A percentile compares a stretch with the other conserved stretches of the same genome.
Evolutionary conservation across 2,329 filamentous ascomycete genomes (phyloP).

Genomic region (Colletotrichum spaethianum): DNA sequence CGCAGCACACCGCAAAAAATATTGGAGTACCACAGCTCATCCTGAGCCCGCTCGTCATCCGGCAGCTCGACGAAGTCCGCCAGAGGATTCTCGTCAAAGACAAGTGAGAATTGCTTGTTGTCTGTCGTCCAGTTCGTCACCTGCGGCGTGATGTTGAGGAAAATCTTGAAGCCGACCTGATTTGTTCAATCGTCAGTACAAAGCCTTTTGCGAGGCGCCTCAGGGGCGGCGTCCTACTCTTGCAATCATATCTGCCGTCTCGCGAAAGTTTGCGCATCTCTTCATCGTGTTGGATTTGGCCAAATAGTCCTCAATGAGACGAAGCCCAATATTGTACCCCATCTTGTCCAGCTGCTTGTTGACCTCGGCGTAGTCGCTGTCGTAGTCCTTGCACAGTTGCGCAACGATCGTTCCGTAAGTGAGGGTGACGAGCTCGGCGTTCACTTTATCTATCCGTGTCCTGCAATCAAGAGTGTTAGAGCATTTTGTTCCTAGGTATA

Average conservation of each 20-base stretch:
- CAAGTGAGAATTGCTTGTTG: constrained; percentile 94
- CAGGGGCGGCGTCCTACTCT: constrained; percentile 71
- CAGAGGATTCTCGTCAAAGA: constrained; percentile 97
- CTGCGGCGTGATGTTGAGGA: constrained; percentile 94
- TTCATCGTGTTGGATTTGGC: constrained; percentile 94
- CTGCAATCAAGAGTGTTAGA: constrained; percentile 63
- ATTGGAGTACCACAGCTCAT: constrained; percentile 98
- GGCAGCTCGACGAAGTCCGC: constrained; percentile 98
- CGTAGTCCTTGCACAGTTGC: constrained; percentile 96
- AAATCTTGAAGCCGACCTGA: constrained; percentile 98
- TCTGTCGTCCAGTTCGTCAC: constrained; percentile 97
- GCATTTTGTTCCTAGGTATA: not conserved
- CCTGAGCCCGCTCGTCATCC: constrained; percentile 94
- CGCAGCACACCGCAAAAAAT: constrained; percentile 94
- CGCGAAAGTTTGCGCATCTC: constrained; percentile 91
- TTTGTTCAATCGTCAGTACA: constrained; percentile 41
- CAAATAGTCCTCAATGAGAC: constrained; percentile 96
- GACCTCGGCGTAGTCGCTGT: constrained; percentile 93
- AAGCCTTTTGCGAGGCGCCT: not conserved
- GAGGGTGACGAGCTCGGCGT: constrained; percentile 95
- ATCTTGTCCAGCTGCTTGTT: constrained; percentile 99
- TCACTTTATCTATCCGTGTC: constrained; percentile 96
- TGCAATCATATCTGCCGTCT: constrained; percentile 96
- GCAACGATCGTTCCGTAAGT: constrained; percentile 98
- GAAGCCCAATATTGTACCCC: constrained; percentile 98